Evolutionary conservation across 148 eudicot species (phyloP), one percentile per base, ranked within the genome.

Genomic region (Persicaria tinctoria): DNA sequence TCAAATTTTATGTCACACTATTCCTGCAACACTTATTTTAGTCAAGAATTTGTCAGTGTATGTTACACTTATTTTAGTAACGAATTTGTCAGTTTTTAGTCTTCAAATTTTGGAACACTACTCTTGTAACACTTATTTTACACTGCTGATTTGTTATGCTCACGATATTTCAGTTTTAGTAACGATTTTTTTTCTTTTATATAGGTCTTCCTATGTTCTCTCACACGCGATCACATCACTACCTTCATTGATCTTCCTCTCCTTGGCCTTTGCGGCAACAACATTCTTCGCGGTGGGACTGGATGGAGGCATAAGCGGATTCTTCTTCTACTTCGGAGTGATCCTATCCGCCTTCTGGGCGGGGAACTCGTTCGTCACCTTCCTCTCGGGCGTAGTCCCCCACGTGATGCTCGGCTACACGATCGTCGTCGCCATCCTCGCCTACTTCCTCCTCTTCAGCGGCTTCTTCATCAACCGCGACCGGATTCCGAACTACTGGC

Each of bases 261-360:
- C 82, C 48, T 23, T 76, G 6, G 57, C 82, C 46, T 80, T 79
- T n/a, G 48, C 82, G 1, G 73, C 44, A 13, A 57, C 59, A 3
- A 80, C 79, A 17, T 80, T 76, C 49, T 80, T 74, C 75, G 66
- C 82, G 72, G 76, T 80, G n/a, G 76, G 82, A 0, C 72, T 80
- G 12, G 68, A 20, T 3, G 79, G 82, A 11, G 76, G 79, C 46
- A 51, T 51, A 63, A 4, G 73, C 49, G 75, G 76, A 20, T 75
- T 80, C 76, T 49, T 46, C 49, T 74, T 69, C 76, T 68, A 49
- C 76, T 68, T 23, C 76, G 55, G 78, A 68, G 13, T 76, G 73
- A 27, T 79, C 76, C 68, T 79, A 70, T 78, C 54, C 20, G 84
- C 98, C 0, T 93, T 93, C 17, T 93, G 98, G 98, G 92, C 97